Evolutionary conservation across 2,329 filamentous ascomycete genomes (phyloP).

Genomic region (Tolypocladium album): DNA sequence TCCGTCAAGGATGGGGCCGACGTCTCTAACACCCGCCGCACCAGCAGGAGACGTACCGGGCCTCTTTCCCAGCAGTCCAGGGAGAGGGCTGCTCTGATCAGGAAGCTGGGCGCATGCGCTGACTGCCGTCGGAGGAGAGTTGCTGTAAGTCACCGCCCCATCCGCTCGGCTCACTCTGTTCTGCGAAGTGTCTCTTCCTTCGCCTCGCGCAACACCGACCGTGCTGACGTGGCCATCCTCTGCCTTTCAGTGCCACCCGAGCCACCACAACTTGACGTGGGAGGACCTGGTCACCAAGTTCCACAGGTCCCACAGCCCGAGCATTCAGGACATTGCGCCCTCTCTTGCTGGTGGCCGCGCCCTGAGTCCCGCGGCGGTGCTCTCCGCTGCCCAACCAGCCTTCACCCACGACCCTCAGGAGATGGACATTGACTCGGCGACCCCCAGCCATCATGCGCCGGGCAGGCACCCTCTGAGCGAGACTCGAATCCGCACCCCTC

Average conservation of each 20-base stretch:
- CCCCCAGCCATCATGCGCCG: constrained; percentile 19
- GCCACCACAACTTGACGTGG: constrained; percentile 51
- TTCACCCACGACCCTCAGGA: constrained; percentile 37
- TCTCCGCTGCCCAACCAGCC: constrained; percentile 23
- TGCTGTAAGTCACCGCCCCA: constrained; percentile 35
- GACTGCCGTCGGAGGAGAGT: constrained; percentile 47
- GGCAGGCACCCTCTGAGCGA: constrained; percentile 32
- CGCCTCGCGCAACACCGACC: not conserved
- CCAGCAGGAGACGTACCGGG: constrained; percentile 47
- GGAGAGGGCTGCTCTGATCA: constrained; percentile 47
- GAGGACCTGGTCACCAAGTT: constrained; percentile 47
- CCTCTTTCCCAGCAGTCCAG: constrained; percentile 47
- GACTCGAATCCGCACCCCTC: constrained; percentile 41
- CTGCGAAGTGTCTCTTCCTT: not conserved
- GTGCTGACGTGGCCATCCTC: constrained; percentile 1
- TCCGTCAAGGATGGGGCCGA: constrained; percentile 45
- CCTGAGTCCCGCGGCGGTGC: constrained; percentile 33
- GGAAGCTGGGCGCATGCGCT: constrained; percentile 46
- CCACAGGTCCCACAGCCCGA: constrained; percentile 38
- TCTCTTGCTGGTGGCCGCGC: constrained; percentile 28
- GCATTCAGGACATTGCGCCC: constrained; percentile 37
- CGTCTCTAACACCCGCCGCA: constrained; percentile 39
- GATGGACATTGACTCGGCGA: constrained; percentile 41
- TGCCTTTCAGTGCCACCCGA: constrained; percentile 41
- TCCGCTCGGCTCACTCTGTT: not conserved